Base-by-base conservation (phyloP, 176 grass and related monocot species). In the Juncus effusus region DNA sequence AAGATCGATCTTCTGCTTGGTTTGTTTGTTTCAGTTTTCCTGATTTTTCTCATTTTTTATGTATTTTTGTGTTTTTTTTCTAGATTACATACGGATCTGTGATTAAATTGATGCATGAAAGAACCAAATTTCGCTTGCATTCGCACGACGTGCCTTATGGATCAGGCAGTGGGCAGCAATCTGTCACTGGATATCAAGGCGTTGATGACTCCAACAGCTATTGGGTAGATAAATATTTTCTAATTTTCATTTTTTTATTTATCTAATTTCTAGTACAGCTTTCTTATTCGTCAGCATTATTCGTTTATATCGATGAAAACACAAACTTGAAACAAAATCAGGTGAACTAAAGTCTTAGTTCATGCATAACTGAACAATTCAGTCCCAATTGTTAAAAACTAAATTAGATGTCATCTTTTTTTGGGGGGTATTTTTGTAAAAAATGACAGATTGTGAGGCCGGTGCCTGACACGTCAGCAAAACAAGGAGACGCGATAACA, bases 101-200 rank as follows among this genome's bases (percentile, higher is more conserved):
- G 38, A 78, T 87, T 45, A 95, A 95, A 52, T 60, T 95, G 75
- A 87, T 84, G 75, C 86, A 87, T 16, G 86, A 90, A 58, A 84
- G 39, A 66, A 87, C 76, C 16, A 84, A 85, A 56, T 90, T 87
- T 53, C 76, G 86, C 67, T 42, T 95, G 62, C 86, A 95, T 73
- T 90, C 86, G 11, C 91, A 95, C 51, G 86, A 95, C 36, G 86
- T 95, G 71, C 83, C 86, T 0, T 95, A 90, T 58, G 91, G 91
- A 63, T 90, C 81, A 19, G 83, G 91, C 15, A 95, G 86, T 58
- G 83, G 86, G 36, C 86, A 95, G 76, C 90, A 95, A 45, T 95
- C 83, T 7, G 86, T 95, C 45, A 90, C 90, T 7, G 76, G 90
- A 41, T 95, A 90, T 54, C 83, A 83, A 39, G 83, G 85, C 54